Evolutionary conservation across 2,329 filamentous ascomycete species (phyloP), one percentile per base, ranked within the genome.

Genomic region (Bipolaris cookei): DNA sequence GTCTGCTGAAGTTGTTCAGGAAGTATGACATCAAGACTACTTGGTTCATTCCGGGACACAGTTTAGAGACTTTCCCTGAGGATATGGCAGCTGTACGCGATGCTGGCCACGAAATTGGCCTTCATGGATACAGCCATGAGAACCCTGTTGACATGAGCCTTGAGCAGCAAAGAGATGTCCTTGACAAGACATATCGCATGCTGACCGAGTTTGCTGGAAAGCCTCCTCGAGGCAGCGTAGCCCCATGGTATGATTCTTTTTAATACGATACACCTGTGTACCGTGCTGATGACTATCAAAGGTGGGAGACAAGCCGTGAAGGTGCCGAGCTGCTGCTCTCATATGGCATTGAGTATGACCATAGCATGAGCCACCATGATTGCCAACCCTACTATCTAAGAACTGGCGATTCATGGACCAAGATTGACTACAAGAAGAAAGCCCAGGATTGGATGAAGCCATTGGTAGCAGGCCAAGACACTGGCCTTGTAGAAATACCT

Each of bases 161-260:
- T 1, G 88, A 91, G 70, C 89, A 92, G 77, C 89, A 92, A 73
- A 82, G 82, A 3, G 87, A 89, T 54, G 86, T 92, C n/a, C 81
- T 92, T 2, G 86, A 89, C 64, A 90, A 90, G 75, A 90, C 88
- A n/a, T 90, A 87, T 67, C 81, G 82, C n/a, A 81, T 91, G 73
- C 81, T 91, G 39, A 90, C 86, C 0, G 85, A 88, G 0, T 89
- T 92, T 66, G 83, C 83, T 37, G 70, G 89, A 4, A 91, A 90
- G 76, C 87, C 87, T 1, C 90, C 90, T 0, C 79, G 88, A 1
- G 90, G 90, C 0, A 88, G 84, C 43, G 89, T 92, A 0, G 90
- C 89, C 0, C 90, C 90, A 0, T 92, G 85, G 83, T 72, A 60
- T 59, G 59, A 45, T 10, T 3, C 3, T 32, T 32, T 21, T 11